Base-by-base conservation (phyloP, 768 basidiomycete species). In the Peribolospora baueri region DNA sequence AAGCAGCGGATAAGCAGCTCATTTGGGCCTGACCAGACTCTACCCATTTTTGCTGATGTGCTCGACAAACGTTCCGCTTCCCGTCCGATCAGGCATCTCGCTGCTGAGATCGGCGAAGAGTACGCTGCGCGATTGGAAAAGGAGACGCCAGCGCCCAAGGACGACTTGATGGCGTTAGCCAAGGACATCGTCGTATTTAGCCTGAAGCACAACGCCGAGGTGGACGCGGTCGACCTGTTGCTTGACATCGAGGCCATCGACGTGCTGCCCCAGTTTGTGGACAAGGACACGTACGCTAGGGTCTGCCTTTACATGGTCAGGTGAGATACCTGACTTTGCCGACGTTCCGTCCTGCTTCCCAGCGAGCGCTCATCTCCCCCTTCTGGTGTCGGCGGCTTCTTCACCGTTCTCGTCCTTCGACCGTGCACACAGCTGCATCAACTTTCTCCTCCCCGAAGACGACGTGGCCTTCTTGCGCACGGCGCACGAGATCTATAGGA, bases 261-360 rank as follows among this genome's bases (percentile, higher is more conserved):
- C 57, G 75, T 77, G 63, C 79, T 95, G 59, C 73, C 75, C 13
- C 70, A 76, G 8, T 69, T 88, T 47, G 81, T 93, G 14, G 90
- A 97, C 61, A 74, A 79, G 38, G 84, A 90, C 68, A 90, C 84
- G 0, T 97, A 75, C 63, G 73, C 71, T 51, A 79, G 93, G 52
- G 90, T 98, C 5, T 91, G 88, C 61, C 78, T 82, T 51, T 98
- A 98, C 66, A 95, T 97, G 85, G 79, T 91, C 65, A 77, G 82
- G 83, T 84, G 61, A 61, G 78, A 70, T 51, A 11, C 13, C 38
- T 36, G n/a, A 2, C 5, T 48, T 9, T 3, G 51, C 39, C 49
- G 25, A 42, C 43, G 13, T 8, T 14, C 43, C 13, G 36, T 25
- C 51, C 14, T 42, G 2, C 49, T 37, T 50, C 36, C 10, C 9